These are phyloP conservation scores for Barnettozyma hawaiiensis DNA, from an alignment of 1,139 yeast genomes.

Conservation along the genomic window DNA sequence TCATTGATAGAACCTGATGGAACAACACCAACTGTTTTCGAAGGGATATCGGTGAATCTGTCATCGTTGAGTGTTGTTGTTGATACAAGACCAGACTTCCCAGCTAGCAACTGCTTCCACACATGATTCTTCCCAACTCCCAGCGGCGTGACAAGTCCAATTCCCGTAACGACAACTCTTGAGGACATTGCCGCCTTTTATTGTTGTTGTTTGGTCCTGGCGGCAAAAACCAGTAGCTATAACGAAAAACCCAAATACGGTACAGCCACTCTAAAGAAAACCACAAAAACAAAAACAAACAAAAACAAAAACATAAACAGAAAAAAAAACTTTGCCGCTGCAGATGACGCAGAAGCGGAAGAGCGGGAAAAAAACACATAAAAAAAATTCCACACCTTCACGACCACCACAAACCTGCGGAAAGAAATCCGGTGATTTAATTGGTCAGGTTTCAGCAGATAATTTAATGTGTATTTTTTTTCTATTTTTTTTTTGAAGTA, in stretches of 20 bases:
- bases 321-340: neutral
- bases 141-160: slow-evolving; percentile 81
- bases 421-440: neutral
- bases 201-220: neutral
- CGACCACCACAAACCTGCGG: no score
- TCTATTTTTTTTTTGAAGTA: no score
- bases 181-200: neutral
- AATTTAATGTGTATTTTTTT: no score
- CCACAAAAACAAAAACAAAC: neutral
- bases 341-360: neutral
- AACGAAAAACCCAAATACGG: neutral
- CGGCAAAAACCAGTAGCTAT: no score
- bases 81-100: slow-evolving; percentile 52
- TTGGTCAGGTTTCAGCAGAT: no score
- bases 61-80: slow-evolving; percentile 45
- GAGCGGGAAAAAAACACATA: neutral
- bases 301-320: neutral
- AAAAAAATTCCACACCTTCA: no score
- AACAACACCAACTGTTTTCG: slow-evolving; percentile 70
- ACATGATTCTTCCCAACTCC: slow-evolving; percentile 59
- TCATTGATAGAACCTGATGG: slow-evolving; percentile 48
- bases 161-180: slow-evolving; percentile 86
- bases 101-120: slow-evolving; percentile 49
- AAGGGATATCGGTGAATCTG: slow-evolving; percentile 56
- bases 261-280: neutral